Conservation (phyloP, 352 stramenopile species). For the Phytophthora citrophthora region DNA sequence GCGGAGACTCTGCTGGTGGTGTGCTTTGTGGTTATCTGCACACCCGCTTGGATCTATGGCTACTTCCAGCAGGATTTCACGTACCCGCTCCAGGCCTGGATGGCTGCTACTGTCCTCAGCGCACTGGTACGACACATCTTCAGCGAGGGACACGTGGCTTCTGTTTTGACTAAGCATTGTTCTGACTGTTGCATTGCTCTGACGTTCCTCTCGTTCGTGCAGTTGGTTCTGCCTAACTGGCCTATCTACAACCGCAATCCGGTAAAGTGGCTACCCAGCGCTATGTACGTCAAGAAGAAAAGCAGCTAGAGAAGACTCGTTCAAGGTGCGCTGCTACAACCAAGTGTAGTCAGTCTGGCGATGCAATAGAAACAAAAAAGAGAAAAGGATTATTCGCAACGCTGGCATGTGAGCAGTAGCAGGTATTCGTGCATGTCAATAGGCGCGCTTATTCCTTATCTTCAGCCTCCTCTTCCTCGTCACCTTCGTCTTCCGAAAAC, state of each 20-base stretch:
- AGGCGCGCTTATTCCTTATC: slow-evolving; percentile 37
- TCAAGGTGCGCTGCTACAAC: background rate
- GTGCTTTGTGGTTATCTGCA: slow-evolving; percentile 80
- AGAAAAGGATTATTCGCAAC: slow-evolving; percentile 24
- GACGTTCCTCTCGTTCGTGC: slow-evolving; percentile 5
- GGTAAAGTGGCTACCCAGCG: slow-evolving; percentile 81
- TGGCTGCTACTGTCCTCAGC: slow-evolving; percentile 57
- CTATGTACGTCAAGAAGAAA: slow-evolving; percentile 78
- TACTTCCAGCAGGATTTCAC: slow-evolving; percentile 86
- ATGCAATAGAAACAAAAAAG: slow-evolving; percentile 14
- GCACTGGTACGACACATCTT: slow-evolving; percentile 49
- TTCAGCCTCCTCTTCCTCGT: slow-evolving; percentile 22
- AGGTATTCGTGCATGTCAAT: slow-evolving; percentile 1
- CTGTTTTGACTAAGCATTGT: background rate
- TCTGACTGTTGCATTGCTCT: background rate
- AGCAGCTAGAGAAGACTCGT: slow-evolving; percentile 24
- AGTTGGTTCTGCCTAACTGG: slow-evolving; percentile 86
- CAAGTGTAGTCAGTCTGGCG: background rate
- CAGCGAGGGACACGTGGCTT: slow-evolving; percentile 23
- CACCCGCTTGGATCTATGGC: slow-evolving; percentile 84
- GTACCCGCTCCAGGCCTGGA: slow-evolving; percentile 80
- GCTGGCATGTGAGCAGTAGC: background rate
- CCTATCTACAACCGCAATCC: slow-evolving; percentile 84
- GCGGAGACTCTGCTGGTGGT: slow-evolving; percentile 68
- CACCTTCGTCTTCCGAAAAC: slow-evolving; percentile 69